Conservation (phyloP, 2,329 filamentous ascomycete genomes). For the Fusarium buxicola region DNA sequence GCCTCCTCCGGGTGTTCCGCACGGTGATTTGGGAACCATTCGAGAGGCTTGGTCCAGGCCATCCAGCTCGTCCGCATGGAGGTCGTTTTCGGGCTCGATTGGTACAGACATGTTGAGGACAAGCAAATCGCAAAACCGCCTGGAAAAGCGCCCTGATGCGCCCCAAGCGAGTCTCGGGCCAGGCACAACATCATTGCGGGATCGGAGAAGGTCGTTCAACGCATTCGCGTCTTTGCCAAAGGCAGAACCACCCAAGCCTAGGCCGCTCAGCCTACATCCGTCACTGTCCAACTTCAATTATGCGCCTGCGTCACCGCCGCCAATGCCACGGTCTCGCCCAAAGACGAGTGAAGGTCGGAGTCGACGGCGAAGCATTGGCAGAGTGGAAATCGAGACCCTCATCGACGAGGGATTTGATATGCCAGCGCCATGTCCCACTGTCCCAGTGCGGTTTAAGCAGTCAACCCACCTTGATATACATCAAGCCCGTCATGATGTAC, state of each 20-base stretch:
- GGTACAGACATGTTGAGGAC: conserved; percentile 12
- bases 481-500: background rate
- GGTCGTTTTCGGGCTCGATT: conserved; percentile 28
- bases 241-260: conserved; percentile 25
- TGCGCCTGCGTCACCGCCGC: conserved; percentile 25
- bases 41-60: conserved; percentile 23
- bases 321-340: conserved; percentile 30
- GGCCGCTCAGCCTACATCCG: conserved; percentile 39
- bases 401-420: conserved; percentile 26
- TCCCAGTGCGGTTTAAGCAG: conserved; percentile 29
- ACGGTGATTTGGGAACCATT: conserved; percentile 19
- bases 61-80: conserved; percentile 36
- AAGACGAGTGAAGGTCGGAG: conserved; percentile 34
- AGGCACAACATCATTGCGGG: conserved; percentile 3
- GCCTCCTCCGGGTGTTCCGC: conserved; percentile 34
- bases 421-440: conserved; percentile 37
- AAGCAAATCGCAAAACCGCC: conserved; percentile 6
- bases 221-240: conserved; percentile 31
- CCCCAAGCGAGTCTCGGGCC: conserved; percentile 7
- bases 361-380: conserved; percentile 22
- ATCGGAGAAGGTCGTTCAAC: conserved; percentile 42
- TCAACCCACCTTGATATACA: background rate
- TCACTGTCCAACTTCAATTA: conserved; percentile 36
- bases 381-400: conserved; percentile 35
- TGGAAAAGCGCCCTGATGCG: conserved; percentile 22